Evolutionary conservation across 495 filamentous ascomycete species (phyloP).

Genomic region (Delitschia confertaspora): DNA sequence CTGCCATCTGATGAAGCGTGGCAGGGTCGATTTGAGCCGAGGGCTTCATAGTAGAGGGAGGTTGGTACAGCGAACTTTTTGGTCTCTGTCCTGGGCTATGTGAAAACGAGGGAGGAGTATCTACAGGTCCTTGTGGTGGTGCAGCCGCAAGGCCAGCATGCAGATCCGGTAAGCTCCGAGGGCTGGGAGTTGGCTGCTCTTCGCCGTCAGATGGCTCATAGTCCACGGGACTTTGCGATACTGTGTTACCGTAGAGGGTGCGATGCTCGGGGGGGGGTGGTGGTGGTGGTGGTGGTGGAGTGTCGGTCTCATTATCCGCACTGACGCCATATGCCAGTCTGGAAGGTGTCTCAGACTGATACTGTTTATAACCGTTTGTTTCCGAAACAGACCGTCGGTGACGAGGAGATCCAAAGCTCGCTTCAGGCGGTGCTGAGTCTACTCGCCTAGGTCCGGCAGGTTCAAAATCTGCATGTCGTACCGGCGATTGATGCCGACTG

Average conservation of each 20-base stretch:
- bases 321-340: slow-evolving; percentile 37
- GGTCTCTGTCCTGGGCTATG: slow-evolving; percentile 62
- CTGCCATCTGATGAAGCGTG: slow-evolving; percentile 68
- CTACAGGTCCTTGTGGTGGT: slow-evolving; percentile 63
- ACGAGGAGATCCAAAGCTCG: slow-evolving; percentile 37
- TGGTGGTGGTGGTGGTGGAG: slow-evolving; percentile 39
- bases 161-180: slow-evolving; percentile 17
- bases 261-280: slow-evolving; percentile 41
- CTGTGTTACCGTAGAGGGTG: slow-evolving; percentile 19
- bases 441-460: slow-evolving; percentile 31
- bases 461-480: slow-evolving; percentile 31
- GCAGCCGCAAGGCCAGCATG: slow-evolving; percentile 5
- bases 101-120: slow-evolving; percentile 64
- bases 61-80: slow-evolving; percentile 55
- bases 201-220: slow-evolving; percentile 17
- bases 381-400: slow-evolving; percentile 53
- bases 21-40: slow-evolving; percentile 73
- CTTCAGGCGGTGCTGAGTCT: slow-evolving; percentile 35
- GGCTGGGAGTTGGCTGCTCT: slow-evolving; percentile 18
- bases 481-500: slow-evolving; percentile 30
- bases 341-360: slow-evolving; percentile 38
- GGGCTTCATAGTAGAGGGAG: slow-evolving; percentile 64
- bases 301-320: slow-evolving; percentile 25
- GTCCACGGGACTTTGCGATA: background rate
- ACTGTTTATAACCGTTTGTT: slow-evolving; percentile 41